A percentile compares a stretch with the other conserved stretches of the same genome.
These are phyloP conservation scores for Naganishia sp. DNA, from an alignment of 1,284 basidiomycete species.

Conservation along the genomic window DNA sequence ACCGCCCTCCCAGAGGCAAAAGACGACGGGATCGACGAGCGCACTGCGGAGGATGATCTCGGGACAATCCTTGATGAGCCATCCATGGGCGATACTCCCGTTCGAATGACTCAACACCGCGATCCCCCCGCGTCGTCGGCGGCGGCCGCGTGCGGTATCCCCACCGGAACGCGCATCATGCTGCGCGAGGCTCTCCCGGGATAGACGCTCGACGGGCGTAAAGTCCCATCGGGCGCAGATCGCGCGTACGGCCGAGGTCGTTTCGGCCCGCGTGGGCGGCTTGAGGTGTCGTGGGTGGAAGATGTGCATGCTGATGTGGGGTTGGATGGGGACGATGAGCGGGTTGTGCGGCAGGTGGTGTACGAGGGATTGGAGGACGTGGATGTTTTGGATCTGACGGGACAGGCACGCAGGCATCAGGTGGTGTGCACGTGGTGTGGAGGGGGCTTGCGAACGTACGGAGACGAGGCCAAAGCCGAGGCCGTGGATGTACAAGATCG, in stretches of 20 bases:
- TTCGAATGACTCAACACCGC: constrained; percentile 85
- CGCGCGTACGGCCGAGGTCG: constrained; percentile 62
- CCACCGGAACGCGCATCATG: neutral
- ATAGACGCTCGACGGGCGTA: constrained; percentile 31
- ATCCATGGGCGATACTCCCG: constrained; percentile 51
- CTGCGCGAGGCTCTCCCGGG: constrained; percentile 19
- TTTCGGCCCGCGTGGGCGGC: constrained; percentile 67
- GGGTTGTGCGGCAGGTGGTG: constrained; percentile 65
- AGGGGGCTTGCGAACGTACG: neutral
- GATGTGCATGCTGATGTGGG: constrained; percentile 79
- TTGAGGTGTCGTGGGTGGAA: constrained; percentile 71
- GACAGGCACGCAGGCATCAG: neutral
- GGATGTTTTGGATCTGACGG: constrained; percentile 57
- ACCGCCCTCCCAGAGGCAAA: constrained; percentile 89
- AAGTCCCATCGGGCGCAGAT: constrained; percentile 69
- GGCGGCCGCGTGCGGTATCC: constrained; percentile 30
- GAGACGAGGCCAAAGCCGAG: constrained; percentile 71
- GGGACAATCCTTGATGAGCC: constrained; percentile 72
- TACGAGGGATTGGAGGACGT: constrained; percentile 52
- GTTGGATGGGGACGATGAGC: constrained; percentile 74
- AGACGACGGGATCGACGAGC: constrained; percentile 78
- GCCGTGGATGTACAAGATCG: constrained; percentile 82
- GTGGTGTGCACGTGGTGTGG: neutral
- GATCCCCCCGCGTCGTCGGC: constrained; percentile 62
- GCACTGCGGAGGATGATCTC: constrained; percentile 70